Percentiles rank a stretch among this genome's conserved stretches.
Conservation (phyloP, 2,329 filamentous ascomycete species). For the Thielaviopsis musarum region DNA sequence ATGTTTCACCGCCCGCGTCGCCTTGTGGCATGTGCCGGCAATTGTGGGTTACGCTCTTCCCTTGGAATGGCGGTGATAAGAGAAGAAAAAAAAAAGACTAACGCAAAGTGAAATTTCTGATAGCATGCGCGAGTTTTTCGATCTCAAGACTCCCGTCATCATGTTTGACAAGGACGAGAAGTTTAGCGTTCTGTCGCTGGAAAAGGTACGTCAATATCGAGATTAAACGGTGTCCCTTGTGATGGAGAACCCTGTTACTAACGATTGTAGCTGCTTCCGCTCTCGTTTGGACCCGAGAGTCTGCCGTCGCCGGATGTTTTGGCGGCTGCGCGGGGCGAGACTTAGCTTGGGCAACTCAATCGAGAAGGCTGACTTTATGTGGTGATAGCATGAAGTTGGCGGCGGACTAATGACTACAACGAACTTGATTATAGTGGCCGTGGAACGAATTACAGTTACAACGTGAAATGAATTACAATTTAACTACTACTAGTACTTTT, state of each 20-base stretch:
- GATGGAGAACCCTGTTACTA: not conserved
- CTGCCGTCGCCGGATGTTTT: slow-evolving; percentile 23
- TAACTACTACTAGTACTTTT: no score
- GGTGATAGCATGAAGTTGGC: no score
- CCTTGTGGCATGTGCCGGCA: slow-evolving; percentile 96
- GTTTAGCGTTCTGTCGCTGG: slow-evolving; percentile 52
- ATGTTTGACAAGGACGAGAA: slow-evolving; percentile 81
- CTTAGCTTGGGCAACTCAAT: not conserved
- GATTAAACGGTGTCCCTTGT: no score
- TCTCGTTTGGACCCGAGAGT: slow-evolving; percentile 50
- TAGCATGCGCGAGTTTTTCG: slow-evolving; percentile 62
- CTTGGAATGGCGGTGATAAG: not conserved
- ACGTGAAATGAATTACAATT: not conserved
- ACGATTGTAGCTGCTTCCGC: slow-evolving; percentile 39
- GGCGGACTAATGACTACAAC: not conserved
- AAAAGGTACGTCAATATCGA: slow-evolving; percentile 32
- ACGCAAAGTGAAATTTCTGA: slow-evolving; percentile 4
- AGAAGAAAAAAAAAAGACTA: not conserved
- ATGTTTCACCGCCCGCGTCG: slow-evolving; percentile 50
- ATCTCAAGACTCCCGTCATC: slow-evolving; percentile 55
- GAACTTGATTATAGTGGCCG: not conserved
- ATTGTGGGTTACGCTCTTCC: slow-evolving; percentile 42
- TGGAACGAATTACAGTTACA: not conserved
- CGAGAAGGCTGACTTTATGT: no score
- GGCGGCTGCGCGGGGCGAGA: not conserved